A percentile compares a stretch with the other conserved stretches of the same genome.
Evolutionary conservation across 2,329 filamentous ascomycete species (phyloP).

Genomic region (Phaeoacremonium minimum): DNA sequence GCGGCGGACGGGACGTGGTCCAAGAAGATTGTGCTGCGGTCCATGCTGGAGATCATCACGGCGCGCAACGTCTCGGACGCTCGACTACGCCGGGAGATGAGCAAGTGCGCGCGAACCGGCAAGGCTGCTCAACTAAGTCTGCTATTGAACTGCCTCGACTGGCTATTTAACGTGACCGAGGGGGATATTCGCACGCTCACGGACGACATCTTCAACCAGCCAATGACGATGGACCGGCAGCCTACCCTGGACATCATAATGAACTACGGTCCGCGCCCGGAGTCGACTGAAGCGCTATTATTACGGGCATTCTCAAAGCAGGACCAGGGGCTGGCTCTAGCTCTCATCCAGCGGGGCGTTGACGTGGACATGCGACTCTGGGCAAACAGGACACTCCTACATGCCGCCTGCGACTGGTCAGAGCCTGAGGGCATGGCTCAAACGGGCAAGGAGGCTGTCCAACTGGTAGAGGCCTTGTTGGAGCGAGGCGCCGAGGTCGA

Average conservation of each 20-base stretch:
- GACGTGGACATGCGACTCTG: slow-evolving; percentile 10
- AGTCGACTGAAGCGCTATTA: slow-evolving; percentile 14
- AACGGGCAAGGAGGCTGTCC: too few relatives aligned
- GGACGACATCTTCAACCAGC: slow-evolving; percentile 12
- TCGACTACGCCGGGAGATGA: not conserved
- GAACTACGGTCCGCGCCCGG: slow-evolving; percentile 11
- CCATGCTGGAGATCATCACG: not conserved
- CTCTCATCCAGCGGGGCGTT: slow-evolving; percentile 13
- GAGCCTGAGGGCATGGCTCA: too few relatives aligned
- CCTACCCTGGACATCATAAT: slow-evolving; percentile 14
- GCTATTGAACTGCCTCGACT: not conserved
- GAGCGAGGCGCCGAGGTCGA: slow-evolving; percentile 15
- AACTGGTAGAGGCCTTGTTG: slow-evolving; percentile 13
- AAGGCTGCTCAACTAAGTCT: not conserved
- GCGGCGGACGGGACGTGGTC: not conserved
- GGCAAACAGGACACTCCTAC: slow-evolving; percentile 14
- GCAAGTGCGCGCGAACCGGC: not conserved
- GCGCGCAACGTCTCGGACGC: not conserved
- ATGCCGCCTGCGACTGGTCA: slow-evolving; percentile 14
- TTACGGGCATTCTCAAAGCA: slow-evolving; percentile 11
- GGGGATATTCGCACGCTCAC: slow-evolving; percentile 11
- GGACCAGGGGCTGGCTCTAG: slow-evolving; percentile 13
- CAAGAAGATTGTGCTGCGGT: not conserved
- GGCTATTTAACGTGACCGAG: slow-evolving; percentile 8
- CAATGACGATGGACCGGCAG: slow-evolving; percentile 13